phyloP scores from a whole-genome alignment of 805 yeast species.

The Starmerella gropengiesseri region DNA sequence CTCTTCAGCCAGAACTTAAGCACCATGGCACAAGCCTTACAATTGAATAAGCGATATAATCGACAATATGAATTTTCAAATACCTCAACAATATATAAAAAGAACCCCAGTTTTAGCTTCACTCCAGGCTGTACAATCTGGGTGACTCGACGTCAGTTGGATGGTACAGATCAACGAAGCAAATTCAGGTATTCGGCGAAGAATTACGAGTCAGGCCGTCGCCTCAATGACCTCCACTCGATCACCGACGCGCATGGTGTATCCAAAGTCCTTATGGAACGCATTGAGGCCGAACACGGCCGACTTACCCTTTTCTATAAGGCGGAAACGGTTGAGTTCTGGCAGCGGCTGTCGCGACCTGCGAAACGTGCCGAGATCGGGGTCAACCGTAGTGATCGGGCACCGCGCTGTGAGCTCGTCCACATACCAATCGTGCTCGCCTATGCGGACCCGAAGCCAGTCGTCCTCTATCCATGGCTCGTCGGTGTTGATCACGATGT shows the following conservation, averaged over 20 bases:
- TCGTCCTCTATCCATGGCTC: conserved; percentile 28
- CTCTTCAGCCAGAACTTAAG: too few relatives aligned
- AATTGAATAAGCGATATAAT: too few relatives aligned
- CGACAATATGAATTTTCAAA: too few relatives aligned
- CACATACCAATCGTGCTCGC: conserved; percentile 22
- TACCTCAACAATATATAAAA: too few relatives aligned
- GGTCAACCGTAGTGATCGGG: conserved; percentile 26
- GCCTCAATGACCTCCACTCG: conserved; percentile 18
- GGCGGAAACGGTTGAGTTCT: conserved; percentile 24
- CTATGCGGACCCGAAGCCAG: conserved; percentile 24
- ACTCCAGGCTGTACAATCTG: too few relatives aligned
- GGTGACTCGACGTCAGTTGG: too few relatives aligned
- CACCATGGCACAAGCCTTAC: too few relatives aligned
- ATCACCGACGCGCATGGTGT: conserved; percentile 24
- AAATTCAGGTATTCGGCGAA: too few relatives aligned
- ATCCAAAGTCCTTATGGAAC: conserved; percentile 20
- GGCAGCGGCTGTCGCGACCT: conserved; percentile 24
- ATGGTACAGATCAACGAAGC: too few relatives aligned
- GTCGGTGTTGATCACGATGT: conserved; percentile 25
- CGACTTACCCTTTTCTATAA: conserved; percentile 24
- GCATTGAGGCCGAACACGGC: conserved; percentile 27
- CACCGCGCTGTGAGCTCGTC: conserved; percentile 26
- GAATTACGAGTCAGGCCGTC: too few relatives aligned
- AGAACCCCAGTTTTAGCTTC: too few relatives aligned
- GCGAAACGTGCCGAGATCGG: conserved; percentile 19